These are phyloP conservation scores for Salvia splendens DNA, from an alignment of 257 asterid species.

Conservation along the genomic window DNA sequence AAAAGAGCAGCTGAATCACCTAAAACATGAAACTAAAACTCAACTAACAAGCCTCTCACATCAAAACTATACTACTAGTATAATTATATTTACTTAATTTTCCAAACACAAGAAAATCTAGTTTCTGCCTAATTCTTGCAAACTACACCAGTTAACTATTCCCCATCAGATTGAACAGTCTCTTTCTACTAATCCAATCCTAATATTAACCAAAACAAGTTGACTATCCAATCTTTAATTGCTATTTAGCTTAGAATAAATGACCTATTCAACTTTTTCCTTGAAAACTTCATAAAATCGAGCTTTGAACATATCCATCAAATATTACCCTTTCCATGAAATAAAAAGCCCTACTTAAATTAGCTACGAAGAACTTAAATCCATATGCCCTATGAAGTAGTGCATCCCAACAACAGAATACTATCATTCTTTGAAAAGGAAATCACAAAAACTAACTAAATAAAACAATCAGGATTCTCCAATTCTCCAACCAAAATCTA, in stretches of 20 bases:
- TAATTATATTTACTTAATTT: neutral
- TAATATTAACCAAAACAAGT: neutral
- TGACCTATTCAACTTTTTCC: constrained; percentile 1
- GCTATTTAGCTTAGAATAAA: constrained; percentile 2
- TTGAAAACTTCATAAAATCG: constrained; percentile 3
- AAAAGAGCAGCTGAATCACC: neutral
- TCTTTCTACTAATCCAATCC: neutral
- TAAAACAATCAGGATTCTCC: too few species aligned
- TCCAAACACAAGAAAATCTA: neutral
- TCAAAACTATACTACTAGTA: too few species aligned
- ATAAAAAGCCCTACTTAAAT: constrained; percentile 15
- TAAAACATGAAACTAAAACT: neutral
- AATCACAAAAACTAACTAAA: too few species aligned
- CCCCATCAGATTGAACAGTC: neutral
- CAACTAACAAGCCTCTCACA: neutral
- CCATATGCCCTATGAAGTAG: too few species aligned
- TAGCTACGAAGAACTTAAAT: neutral
- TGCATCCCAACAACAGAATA: too few species aligned
- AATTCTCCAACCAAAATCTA: too few species aligned
- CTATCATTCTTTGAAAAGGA: too few species aligned
- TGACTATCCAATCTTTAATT: constrained; percentile 3
- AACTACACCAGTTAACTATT: neutral
- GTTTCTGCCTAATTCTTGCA: neutral
- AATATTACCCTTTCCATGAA: neutral
- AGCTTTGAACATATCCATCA: neutral